Evolutionary conservation across 805 yeast genomes (phyloP).

Genomic region (Blastobotrys attinorum): DNA sequence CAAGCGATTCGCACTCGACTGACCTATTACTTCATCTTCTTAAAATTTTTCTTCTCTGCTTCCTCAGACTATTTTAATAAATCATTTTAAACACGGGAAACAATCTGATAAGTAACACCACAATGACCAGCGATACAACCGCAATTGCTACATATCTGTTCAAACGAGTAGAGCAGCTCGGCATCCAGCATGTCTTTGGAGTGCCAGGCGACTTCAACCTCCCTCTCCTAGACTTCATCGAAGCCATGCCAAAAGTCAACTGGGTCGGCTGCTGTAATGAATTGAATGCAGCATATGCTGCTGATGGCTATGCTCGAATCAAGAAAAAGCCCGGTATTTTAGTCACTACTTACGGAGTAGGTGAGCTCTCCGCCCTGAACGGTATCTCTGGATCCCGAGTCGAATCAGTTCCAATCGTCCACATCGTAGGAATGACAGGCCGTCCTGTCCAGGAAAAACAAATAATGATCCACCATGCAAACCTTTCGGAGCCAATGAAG

Average conservation of each 20-base stretch:
- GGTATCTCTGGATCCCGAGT: slow-evolving; percentile 80
- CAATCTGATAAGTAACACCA: too few species aligned
- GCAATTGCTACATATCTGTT: slow-evolving; percentile 27
- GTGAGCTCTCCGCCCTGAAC: slow-evolving; percentile 77
- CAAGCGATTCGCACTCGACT: too few species aligned
- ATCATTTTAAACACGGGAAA: too few species aligned
- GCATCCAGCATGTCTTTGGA: slow-evolving; percentile 32
- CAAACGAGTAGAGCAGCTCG: slow-evolving; percentile 29
- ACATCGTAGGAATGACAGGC: slow-evolving; percentile 73
- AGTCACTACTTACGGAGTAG: slow-evolving; percentile 79
- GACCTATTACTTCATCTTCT: too few species aligned
- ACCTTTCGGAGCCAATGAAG: slow-evolving; percentile 25
- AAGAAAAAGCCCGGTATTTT: slow-evolving; percentile 58
- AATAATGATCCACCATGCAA: slow-evolving; percentile 32
- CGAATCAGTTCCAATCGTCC: slow-evolving; percentile 71
- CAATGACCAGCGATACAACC: slow-evolving; percentile 8
- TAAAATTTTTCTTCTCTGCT: too few species aligned
- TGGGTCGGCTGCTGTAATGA: slow-evolving; percentile 89
- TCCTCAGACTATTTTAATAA: too few species aligned
- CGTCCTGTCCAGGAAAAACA: slow-evolving; percentile 31
- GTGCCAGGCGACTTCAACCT: slow-evolving; percentile 42
- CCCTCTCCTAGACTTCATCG: slow-evolving; percentile 32
- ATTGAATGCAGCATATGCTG: slow-evolving; percentile 81
- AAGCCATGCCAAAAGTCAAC: slow-evolving; percentile 37
- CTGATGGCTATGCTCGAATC: slow-evolving; percentile 78